These are phyloP conservation scores for Hondaea fermentalgiana DNA, from an alignment of 108 stramenopile genomes.

Conservation along the genomic window DNA sequence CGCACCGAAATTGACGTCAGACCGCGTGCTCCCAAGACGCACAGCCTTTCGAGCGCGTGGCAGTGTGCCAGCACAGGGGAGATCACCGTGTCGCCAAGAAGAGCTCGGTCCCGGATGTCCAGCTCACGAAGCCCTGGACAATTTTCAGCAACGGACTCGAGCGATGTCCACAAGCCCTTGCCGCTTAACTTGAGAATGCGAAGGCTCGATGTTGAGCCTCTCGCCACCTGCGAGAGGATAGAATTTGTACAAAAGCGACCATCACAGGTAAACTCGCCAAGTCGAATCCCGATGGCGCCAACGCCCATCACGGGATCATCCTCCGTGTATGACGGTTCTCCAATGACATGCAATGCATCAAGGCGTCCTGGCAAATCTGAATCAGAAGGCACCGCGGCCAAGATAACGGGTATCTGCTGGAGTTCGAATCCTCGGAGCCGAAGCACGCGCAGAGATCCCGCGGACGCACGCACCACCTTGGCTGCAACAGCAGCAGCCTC, in stretches of 20 bases:
- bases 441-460: too few relatives aligned
- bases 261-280: neutral
- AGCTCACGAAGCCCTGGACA: neutral
- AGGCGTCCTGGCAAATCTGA: too few relatives aligned
- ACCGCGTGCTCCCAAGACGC: neutral
- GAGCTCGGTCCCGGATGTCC: neutral
- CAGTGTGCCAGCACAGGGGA: neutral
- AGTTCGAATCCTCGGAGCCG: too few relatives aligned
- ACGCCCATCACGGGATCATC: too few relatives aligned
- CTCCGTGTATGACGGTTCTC: too few relatives aligned
- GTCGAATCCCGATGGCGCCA: neutral
- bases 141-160: neutral
- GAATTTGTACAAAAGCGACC: neutral
- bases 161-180: neutral
- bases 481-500: too few relatives aligned
- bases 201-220: neutral
- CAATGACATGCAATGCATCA: too few relatives aligned
- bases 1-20: neutral
- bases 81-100: neutral
- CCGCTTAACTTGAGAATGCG: neutral
- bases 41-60: neutral
- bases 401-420: too few relatives aligned
- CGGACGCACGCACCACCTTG: too few relatives aligned
- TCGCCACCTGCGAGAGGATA: neutral
- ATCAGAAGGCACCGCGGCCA: too few relatives aligned